A percentile compares a stretch with the other conserved stretches of the same genome.
phyloP scores from a whole-genome alignment of 164 flowering plant species.

The Vitis amurensis region DNA sequence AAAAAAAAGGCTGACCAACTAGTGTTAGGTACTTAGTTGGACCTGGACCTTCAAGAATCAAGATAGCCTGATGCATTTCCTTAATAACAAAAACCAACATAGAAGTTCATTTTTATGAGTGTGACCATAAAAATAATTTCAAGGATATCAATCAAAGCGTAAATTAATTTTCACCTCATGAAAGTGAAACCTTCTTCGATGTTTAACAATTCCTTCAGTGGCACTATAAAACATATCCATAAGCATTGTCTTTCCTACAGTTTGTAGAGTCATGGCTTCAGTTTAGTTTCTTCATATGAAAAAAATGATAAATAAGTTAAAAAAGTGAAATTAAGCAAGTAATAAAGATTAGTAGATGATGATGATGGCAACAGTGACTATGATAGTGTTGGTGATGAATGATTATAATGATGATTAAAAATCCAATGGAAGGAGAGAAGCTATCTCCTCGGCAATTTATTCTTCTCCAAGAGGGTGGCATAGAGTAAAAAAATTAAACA shows the following conservation, averaged over 20 bases:
- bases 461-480: not conserved
- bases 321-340: not conserved
- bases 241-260: constrained; percentile 93
- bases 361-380: too few relatives aligned
- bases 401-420: not conserved
- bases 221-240: constrained; percentile 96
- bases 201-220: constrained; percentile 80
- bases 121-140: not conserved
- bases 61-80: too few relatives aligned
- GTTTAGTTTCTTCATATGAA: not conserved
- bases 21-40: too few relatives aligned
- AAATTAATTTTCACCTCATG: constrained; percentile 66
- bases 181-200: constrained; percentile 86
- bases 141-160: not conserved
- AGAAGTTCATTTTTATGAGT: not conserved
- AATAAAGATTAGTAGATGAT: not conserved
- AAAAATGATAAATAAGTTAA: not conserved
- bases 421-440: not conserved
- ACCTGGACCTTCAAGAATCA: too few relatives aligned
- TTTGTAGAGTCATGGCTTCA: constrained; percentile 3
- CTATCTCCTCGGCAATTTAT: not conserved
- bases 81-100: not conserved
- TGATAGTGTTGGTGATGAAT: too few relatives aligned
- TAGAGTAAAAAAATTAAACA: not conserved
- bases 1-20: too few relatives aligned